Evolutionary conservation across 176 grass and related monocot genomes (phyloP).

Genomic region (Thalia dealbata): DNA sequence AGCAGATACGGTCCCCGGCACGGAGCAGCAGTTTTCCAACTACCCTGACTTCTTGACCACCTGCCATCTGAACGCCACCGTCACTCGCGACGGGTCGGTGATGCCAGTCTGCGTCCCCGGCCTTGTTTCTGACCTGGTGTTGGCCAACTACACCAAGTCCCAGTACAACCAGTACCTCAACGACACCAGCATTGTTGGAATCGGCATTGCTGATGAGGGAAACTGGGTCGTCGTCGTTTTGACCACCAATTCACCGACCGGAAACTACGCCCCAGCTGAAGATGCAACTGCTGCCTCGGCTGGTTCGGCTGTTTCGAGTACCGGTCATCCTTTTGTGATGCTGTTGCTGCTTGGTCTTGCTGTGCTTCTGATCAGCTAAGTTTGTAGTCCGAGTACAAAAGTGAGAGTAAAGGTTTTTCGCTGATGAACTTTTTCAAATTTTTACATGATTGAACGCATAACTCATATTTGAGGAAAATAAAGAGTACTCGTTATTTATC

Average conservation of each 20-base stretch:
- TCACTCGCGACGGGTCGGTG: slow-evolving; percentile 56
- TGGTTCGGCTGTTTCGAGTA: slow-evolving; percentile 1
- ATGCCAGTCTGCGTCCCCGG: slow-evolving; percentile 75
- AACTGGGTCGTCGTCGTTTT: slow-evolving; percentile 89
- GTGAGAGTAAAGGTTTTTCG: neutral
- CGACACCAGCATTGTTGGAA: slow-evolving; percentile 39
- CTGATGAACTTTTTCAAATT: neutral
- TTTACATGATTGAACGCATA: neutral
- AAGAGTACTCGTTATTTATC: neutral
- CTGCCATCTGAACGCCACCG: slow-evolving; percentile 78
- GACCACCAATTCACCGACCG: slow-evolving; percentile 47
- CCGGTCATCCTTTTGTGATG: slow-evolving; percentile 22
- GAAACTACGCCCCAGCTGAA: slow-evolving; percentile 43
- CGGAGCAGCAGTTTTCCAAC: slow-evolving; percentile 72
- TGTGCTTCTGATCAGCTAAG: slow-evolving; percentile 25
- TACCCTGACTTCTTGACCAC: slow-evolving; percentile 46
- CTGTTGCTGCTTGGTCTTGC: slow-evolving; percentile 42
- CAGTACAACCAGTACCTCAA: slow-evolving; percentile 78
- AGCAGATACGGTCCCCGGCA: slow-evolving; percentile 74
- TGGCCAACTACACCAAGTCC: slow-evolving; percentile 87
- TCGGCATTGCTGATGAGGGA: slow-evolving; percentile 69
- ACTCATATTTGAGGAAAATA: neutral
- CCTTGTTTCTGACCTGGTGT: slow-evolving; percentile 41
- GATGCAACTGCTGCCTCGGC: slow-evolving; percentile 28
- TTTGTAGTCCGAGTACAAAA: neutral